Evolutionary conservation across 768 basidiomycete genomes (phyloP).

Genomic region (Tremella fuciformis): DNA sequence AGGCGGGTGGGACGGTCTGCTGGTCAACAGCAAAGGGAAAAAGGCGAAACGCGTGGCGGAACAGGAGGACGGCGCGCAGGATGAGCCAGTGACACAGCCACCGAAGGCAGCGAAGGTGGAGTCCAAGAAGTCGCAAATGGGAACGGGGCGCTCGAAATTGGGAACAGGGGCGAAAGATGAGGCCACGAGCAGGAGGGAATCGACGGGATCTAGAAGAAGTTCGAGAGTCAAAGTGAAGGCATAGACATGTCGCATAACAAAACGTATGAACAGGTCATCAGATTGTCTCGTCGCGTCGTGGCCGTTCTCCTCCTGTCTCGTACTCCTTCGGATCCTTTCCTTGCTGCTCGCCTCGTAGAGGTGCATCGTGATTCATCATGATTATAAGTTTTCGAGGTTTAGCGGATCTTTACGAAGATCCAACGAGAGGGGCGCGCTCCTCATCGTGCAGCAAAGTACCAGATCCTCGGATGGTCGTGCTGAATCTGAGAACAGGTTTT

Average conservation of each 20-base stretch:
- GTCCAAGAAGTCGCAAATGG: neutral
- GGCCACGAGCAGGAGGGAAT: neutral
- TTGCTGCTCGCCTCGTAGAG: no score
- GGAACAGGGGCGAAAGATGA: neutral
- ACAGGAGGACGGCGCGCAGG: slow-evolving; percentile 3
- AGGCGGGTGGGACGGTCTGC: slow-evolving; percentile 69
- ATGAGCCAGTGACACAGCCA: neutral
- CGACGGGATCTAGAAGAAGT: neutral
- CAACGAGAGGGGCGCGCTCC: slow-evolving; percentile 78
- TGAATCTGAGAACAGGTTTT: slow-evolving; percentile 50
- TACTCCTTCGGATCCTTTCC: no score
- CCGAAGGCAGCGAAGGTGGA: neutral
- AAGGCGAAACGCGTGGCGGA: neutral
- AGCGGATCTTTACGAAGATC: no score
- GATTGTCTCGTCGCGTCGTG: no score
- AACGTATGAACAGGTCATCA: no score
- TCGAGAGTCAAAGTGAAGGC: neutral
- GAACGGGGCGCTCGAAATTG: neutral
- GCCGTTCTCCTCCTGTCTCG: no score
- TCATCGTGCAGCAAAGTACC: slow-evolving; percentile 73
- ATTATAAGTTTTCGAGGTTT: no score
- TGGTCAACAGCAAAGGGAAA: slow-evolving; percentile 7
- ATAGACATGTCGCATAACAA: no score
- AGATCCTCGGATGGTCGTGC: slow-evolving; percentile 51
- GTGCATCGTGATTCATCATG: no score